Base-by-base conservation (phyloP, 2,329 filamentous ascomycete species). In the Phyllosticta capitalensis region DNA sequence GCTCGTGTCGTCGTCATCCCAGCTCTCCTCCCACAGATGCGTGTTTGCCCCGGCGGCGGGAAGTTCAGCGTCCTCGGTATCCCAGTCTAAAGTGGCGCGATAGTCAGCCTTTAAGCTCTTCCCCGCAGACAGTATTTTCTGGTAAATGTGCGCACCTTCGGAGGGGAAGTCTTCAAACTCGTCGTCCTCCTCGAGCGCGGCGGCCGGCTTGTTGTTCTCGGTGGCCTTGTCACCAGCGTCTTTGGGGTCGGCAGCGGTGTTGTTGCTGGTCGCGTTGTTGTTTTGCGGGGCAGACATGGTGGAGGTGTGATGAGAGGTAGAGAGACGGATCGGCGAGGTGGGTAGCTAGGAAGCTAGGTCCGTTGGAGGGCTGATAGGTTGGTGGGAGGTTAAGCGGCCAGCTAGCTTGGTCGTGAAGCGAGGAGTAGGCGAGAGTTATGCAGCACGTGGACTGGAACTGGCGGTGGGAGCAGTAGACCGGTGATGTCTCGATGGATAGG, bases 111-210 rank as follows among this genome's bases (percentile, higher is more conserved):
- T 7, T 10, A 9, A 20, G 9, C 14, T 20, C 58, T 68, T 28
- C 67, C 65, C 14, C 49, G 53, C 30, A 14, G 6, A 49, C 14
- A 49, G 19, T 9, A 14, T 20, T 58, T 24, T 45, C 20, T 38
- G 17, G 49, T 45, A 9, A 50, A 52, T 48, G 20, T 21, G 49
- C 10, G 60, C 76, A 96, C 94, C 91, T 77, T 99, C 92, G 60
- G 95, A 89, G 24, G 94, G 94, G 71, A 99, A 99, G 74, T 99
- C 94, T 73, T 99, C 94, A 69, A 99, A 99, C 78, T 99, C 94
- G 74, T 99, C 94, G 71, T 99, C 94, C 74, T 99, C 94, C 74
- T 96, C 94, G 26, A 97, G 82, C 61, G 88, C 83, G 33, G 86
- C 78, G 58, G 79, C 74, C 61, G 84, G 79, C 74, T 88, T 87